Evolutionary conservation across 1,139 yeast genomes (phyloP).

Genomic region (Geotrichum australiense): DNA sequence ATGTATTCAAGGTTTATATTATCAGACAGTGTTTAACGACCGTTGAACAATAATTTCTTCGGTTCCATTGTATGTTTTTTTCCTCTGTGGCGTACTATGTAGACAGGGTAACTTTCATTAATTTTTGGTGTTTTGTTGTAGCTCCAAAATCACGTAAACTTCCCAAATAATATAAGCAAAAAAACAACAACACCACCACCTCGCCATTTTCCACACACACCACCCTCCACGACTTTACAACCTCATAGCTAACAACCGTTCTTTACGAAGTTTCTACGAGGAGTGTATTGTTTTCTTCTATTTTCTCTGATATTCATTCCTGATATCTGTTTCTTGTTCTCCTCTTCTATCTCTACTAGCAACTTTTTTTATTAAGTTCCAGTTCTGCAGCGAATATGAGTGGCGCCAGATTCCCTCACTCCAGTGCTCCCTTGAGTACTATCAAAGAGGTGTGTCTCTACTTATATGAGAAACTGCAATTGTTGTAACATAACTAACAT

Average conservation of each 20-base stretch:
- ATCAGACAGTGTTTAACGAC: no score
- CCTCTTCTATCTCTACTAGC: not conserved
- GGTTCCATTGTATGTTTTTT: no score
- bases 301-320: conserved; percentile 6
- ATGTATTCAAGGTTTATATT: no score
- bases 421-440: conserved; percentile 95
- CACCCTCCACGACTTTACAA: conserved; percentile 9
- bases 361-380: no score
- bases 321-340: conserved; percentile 2
- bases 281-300: conserved; percentile 3
- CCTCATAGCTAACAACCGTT: conserved; percentile 15
- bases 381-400: conserved; percentile 34
- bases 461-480: not conserved
- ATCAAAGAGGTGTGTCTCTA: conserved; percentile 72
- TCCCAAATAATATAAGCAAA: conserved; percentile 1
- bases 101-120: no score
- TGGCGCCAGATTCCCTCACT: conserved; percentile 67
- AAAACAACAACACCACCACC: conserved; percentile 9
- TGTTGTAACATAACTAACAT: conserved; percentile 5
- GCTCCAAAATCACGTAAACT: no score
- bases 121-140: no score
- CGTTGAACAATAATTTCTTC: no score
- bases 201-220: conserved; percentile 7
- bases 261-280: conserved; percentile 9
- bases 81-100: no score